Percentiles rank a stretch among this genome's conserved stretches.
phyloP scores from a whole-genome alignment of 1,284 basidiomycete species.

The Mycosarcoma maydis region DNA sequence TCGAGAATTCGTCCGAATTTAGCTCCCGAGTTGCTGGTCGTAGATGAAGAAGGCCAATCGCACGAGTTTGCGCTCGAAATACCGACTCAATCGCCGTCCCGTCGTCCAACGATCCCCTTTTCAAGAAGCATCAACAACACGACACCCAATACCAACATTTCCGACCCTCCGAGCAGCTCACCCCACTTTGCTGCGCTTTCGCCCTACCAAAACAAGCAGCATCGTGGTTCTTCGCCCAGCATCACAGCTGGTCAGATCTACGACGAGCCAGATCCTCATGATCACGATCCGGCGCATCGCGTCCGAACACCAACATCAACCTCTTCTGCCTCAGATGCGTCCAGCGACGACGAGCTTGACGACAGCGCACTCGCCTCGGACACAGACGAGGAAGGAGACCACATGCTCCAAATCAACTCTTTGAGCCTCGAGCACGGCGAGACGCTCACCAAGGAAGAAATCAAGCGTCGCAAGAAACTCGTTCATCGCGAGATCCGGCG shows the following conservation, averaged over 20 bases:
- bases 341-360: constrained; percentile 36
- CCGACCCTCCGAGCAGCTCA: constrained; percentile 10
- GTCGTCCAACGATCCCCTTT: constrained; percentile 6
- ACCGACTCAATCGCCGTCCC: background rate
- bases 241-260: constrained; percentile 23
- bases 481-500: constrained; percentile 43
- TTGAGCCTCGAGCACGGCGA: constrained; percentile 53
- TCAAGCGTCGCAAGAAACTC: constrained; percentile 47
- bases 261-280: constrained; percentile 34
- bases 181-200: background rate
- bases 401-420: constrained; percentile 17
- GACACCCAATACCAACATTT: constrained; percentile 25
- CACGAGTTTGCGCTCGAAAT: constrained; percentile 8
- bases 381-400: constrained; percentile 16
- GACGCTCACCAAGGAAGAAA: constrained; percentile 46
- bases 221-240: constrained; percentile 14
- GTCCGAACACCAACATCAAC: background rate
- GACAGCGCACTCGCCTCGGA: constrained; percentile 21
- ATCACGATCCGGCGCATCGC: constrained; percentile 1
- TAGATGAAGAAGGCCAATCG: constrained; percentile 40
- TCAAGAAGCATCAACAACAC: constrained; percentile 25
- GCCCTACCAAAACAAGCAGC: constrained; percentile 2
- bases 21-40: constrained; percentile 33
- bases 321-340: constrained; percentile 21
- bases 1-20: constrained; percentile 4